Conservation (phyloP, 176 grass and related monocot genomes). For the Oryza glaberrima region DNA sequence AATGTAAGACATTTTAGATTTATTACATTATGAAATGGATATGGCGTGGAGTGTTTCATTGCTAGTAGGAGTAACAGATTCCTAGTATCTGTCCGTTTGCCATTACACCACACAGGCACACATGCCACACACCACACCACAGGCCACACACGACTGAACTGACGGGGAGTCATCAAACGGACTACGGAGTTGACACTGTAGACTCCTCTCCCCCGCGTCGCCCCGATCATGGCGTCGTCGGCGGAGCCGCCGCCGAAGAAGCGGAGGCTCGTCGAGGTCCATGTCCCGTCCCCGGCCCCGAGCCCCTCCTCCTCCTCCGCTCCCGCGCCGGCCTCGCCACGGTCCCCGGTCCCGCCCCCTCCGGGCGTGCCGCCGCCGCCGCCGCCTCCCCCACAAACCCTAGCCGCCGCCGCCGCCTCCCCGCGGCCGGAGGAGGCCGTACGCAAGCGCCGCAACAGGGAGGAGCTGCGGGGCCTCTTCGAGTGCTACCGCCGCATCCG, state of each 20-base stretch:
- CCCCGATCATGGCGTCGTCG: conserved; percentile 59
- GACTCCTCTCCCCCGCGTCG: background rate
- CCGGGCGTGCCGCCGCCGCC: background rate
- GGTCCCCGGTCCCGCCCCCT: conserved; percentile 39
- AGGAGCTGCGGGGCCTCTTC: conserved; percentile 63
- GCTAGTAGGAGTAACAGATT: no score
- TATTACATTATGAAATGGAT: no score
- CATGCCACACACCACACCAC: no score
- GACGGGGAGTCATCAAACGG: background rate
- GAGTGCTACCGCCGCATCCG: conserved; percentile 73
- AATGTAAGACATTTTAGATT: no score
- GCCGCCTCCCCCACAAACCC: conserved; percentile 34
- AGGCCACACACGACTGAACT: background rate
- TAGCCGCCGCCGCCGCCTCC: conserved; percentile 39
- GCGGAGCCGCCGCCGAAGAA: conserved; percentile 91
- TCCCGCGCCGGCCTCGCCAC: conserved; percentile 37
- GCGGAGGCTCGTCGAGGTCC: conserved; percentile 60
- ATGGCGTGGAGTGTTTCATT: no score
- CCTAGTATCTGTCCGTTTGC: no score
- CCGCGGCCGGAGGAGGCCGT: conserved; percentile 49
- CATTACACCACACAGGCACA: no score
- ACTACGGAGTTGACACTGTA: background rate
- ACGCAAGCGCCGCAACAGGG: conserved; percentile 68
- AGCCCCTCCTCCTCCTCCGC: conserved; percentile 8
- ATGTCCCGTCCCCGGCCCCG: background rate